Evolutionary conservation across 805 yeast genomes (phyloP).

Genomic region (Kodamaea hsintzibuensis): DNA sequence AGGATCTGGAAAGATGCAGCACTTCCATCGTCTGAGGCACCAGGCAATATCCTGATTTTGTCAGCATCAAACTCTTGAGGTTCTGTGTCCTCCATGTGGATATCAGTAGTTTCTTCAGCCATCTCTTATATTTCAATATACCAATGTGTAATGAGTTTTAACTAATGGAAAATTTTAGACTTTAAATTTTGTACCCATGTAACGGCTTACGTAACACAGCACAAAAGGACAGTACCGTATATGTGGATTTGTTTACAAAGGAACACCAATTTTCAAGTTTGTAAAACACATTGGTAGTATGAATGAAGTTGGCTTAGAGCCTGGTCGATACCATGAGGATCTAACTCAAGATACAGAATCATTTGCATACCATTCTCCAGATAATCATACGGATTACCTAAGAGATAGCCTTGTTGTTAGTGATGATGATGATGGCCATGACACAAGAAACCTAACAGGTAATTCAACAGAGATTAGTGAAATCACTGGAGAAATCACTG

Average conservation of each 20-base stretch:
- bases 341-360: constrained; percentile 9
- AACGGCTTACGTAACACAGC: constrained; percentile 2
- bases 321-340: constrained; percentile 1
- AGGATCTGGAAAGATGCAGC: constrained; percentile 91
- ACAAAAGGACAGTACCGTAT: neutral
- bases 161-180: neutral
- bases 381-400: constrained; percentile 3
- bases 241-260: constrained; percentile 9
- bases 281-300: neutral
- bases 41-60: constrained; percentile 72
- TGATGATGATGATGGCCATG: constrained; percentile 2
- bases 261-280: neutral
- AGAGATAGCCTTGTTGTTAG: neutral
- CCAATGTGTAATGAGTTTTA: neutral
- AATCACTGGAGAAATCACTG: neutral
- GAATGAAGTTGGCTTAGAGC: neutral
- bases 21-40: constrained; percentile 88
- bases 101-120: constrained; percentile 25
- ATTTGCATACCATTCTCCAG: constrained; percentile 8
- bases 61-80: constrained; percentile 51
- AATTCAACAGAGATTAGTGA: constrained; percentile 2
- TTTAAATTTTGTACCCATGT: neutral
- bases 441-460: neutral
- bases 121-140: constrained; percentile 9
- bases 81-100: constrained; percentile 22